These are phyloP conservation scores for Escovopsis sp. DNA, from an alignment of 2,329 filamentous ascomycete species.

Conservation along the genomic window DNA sequence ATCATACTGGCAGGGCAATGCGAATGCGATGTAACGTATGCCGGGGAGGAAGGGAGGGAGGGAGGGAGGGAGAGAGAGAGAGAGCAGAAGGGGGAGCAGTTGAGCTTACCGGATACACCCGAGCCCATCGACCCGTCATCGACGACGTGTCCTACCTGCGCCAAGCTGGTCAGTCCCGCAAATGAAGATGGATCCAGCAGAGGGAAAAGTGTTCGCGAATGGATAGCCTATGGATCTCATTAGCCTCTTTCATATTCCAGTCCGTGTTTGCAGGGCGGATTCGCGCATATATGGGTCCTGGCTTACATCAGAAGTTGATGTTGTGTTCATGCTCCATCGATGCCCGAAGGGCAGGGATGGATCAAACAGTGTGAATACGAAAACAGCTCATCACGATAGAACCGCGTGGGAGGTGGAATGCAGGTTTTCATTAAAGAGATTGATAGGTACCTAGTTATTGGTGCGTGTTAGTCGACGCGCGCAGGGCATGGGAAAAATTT, in stretches of 20 bases:
- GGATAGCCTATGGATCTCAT: conserved; percentile 1
- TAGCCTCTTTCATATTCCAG: background rate
- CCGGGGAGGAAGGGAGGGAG: too few species aligned
- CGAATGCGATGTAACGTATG: too few species aligned
- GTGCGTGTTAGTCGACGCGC: conserved; percentile 17
- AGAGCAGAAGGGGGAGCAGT: background rate
- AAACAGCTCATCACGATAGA: conserved; percentile 31
- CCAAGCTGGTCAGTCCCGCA: conserved; percentile 1
- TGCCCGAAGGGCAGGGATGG: conserved; percentile 18
- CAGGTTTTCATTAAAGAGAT: conserved; percentile 12
- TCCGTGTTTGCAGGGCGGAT: background rate
- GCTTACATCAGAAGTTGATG: conserved; percentile 39
- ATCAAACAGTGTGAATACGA: conserved; percentile 50
- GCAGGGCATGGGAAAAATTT: background rate
- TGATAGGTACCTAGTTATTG: conserved; percentile 18
- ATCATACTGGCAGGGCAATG: conserved; percentile 27
- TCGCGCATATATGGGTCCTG: conserved; percentile 3
- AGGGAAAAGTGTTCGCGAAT: background rate
- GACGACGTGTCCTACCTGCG: background rate
- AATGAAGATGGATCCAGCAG: background rate
- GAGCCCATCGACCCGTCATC: background rate
- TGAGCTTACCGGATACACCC: conserved; percentile 6
- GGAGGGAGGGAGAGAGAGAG: background rate
- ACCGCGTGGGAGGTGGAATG: conserved; percentile 8
- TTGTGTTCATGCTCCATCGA: conserved; percentile 37